Evolutionary conservation across 345 rosid genomes (phyloP), one percentile per base, ranked within the genome.

Genomic region (Sonneratia alba): DNA sequence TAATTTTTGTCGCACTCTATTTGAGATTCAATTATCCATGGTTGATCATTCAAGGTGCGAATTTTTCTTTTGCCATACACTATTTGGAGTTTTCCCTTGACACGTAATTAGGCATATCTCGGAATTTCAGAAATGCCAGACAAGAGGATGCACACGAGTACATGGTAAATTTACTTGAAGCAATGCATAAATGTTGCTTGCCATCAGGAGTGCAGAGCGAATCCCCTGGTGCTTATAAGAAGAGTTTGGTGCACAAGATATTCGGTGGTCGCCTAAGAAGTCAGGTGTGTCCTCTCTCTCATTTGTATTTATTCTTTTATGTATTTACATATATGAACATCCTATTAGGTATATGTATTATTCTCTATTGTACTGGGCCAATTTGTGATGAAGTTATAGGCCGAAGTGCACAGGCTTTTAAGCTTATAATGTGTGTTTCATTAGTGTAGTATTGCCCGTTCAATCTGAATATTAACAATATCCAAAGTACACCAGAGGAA

Each of bases 81-180:
- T 72, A 27, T 48, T 62, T 49, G 53, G 67, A 73, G 56, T 78
- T 81, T 71, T 51, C 73, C 78, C 88, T 80, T 84, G 76, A 84
- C 82, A 63, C 64, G 76, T 76, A 56, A 43, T 71, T 80, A 95
- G 99, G 97, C 86, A 85, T 92, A 78, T 95, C 99, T 71, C 83
- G 90, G 66, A 92, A 83, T 80, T 92, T 95, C 73, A 83, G 92
- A 74, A 92, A 77, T 68, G 81, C 85, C 37, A 81, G 97, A 78
- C 97, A 92, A 77, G 98, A 95, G 80, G 99, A 95, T 82, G 99
- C 99, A 4, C 99, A 95, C 43, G 99, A 95, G 40, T 92, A 90
- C 83, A 90, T 95, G 99, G 91, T 95, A 74, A 92, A 84, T 82
- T 77, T 95, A 78, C 85, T 95, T 66, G 99, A 95, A 75, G 92